phyloP scores from a whole-genome alignment of 805 yeast genomes.

The Metschnikowia dekortorum region DNA sequence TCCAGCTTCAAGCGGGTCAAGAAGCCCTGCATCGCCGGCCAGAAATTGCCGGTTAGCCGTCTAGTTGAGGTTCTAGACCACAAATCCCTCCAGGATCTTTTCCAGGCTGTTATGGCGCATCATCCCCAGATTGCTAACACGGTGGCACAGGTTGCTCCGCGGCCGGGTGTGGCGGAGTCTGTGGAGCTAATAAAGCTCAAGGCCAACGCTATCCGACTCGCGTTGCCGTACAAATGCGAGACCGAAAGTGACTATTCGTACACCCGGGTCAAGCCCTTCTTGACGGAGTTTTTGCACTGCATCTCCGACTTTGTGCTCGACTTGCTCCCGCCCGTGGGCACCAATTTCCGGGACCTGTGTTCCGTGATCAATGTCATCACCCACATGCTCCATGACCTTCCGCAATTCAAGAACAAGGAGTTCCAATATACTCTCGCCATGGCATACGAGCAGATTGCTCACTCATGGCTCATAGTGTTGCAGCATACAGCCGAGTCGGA shows the following conservation, averaged over 20 bases:
- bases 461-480: constrained; percentile 55
- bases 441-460: constrained; percentile 59
- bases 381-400: constrained; percentile 55
- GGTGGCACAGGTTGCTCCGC: constrained; percentile 51
- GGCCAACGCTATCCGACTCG: constrained; percentile 39
- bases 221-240: constrained; percentile 75
- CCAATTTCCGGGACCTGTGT: constrained; percentile 49
- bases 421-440: constrained; percentile 47
- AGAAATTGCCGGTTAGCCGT: constrained; percentile 57
- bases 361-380: constrained; percentile 62
- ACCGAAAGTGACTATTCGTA: constrained; percentile 70
- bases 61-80: constrained; percentile 66
- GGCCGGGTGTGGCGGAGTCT: constrained; percentile 51
- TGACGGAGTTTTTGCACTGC: constrained; percentile 65
- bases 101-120: constrained; percentile 47
- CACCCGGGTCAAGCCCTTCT: constrained; percentile 61
- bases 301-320: constrained; percentile 70
- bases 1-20: constrained; percentile 26
- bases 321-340: constrained; percentile 68
- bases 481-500: constrained; percentile 16
- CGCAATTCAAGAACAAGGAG: constrained; percentile 58
- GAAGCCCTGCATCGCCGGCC: constrained; percentile 49
- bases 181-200: constrained; percentile 46
- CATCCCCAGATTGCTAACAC: constrained; percentile 61
- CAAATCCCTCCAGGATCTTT: constrained; percentile 46